Conservation (phyloP, 257 asterid species). For the Plantago elongata region DNA sequence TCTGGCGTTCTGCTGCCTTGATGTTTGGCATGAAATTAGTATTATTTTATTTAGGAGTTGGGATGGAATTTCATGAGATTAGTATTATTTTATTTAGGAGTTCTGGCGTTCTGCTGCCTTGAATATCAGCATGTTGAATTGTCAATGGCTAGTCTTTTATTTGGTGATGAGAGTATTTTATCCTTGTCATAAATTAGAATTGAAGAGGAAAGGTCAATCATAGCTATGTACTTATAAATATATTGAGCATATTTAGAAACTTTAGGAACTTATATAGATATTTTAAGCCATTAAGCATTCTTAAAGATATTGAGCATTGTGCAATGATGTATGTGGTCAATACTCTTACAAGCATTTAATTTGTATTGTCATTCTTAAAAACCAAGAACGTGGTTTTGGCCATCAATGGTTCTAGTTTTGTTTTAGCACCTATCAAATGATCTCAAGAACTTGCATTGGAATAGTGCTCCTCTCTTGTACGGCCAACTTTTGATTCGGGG, state of each 20-base stretch:
- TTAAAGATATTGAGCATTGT: too few relatives aligned
- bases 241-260: neutral
- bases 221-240: neutral
- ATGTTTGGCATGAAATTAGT: neutral
- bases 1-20: neutral
- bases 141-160: neutral
- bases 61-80: slow-evolving; percentile 7
- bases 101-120: too few relatives aligned
- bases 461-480: neutral
- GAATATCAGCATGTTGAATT: neutral
- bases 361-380: too few relatives aligned
- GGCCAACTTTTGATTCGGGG: neutral
- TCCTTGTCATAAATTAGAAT: neutral
- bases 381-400: too few relatives aligned
- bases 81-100: too few relatives aligned
- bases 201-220: neutral
- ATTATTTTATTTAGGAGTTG: neutral
- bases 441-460: neutral
- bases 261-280: neutral
- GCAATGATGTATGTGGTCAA: too few relatives aligned
- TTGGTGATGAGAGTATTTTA: neutral
- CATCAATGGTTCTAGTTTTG: neutral
- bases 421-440: neutral
- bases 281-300: neutral
- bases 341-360: too few relatives aligned